These are phyloP conservation scores for Pseudogymnoascus sp. DNA, from an alignment of 2,329 filamentous ascomycete genomes.

Conservation along the genomic window DNA sequence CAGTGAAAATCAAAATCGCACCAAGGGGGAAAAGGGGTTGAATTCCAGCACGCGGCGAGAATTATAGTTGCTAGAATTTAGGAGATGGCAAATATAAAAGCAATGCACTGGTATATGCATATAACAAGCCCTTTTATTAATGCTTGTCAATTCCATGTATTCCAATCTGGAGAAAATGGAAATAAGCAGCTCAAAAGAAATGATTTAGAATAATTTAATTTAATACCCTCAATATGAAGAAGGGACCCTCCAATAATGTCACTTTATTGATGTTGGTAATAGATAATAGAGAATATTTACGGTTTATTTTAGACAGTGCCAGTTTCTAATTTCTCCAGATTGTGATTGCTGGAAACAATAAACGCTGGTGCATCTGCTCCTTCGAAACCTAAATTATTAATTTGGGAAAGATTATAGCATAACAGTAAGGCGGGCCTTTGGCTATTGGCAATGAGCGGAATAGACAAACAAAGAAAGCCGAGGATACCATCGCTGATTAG, in stretches of 20 bases:
- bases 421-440: neutral
- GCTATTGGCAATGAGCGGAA: neutral
- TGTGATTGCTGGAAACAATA: neutral
- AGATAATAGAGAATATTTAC: neutral
- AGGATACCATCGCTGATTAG: neutral
- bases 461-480: neutral
- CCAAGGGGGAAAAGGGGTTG: neutral
- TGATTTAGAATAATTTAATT: neutral
- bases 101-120: neutral
- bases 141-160: neutral
- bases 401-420: neutral
- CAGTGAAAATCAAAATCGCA: neutral
- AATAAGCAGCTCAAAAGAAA: neutral
- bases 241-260: neutral
- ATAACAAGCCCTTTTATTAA: neutral
- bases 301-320: neutral
- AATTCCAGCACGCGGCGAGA: neutral
- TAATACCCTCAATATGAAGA: neutral
- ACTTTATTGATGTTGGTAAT: neutral
- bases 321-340: neutral
- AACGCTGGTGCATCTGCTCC: neutral
- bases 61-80: neutral
- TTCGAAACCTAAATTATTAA: neutral
- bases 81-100: neutral
- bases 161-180: neutral